phyloP scores from a whole-genome alignment of 2,329 filamentous ascomycete species.

The Fusarium penzigii region DNA sequence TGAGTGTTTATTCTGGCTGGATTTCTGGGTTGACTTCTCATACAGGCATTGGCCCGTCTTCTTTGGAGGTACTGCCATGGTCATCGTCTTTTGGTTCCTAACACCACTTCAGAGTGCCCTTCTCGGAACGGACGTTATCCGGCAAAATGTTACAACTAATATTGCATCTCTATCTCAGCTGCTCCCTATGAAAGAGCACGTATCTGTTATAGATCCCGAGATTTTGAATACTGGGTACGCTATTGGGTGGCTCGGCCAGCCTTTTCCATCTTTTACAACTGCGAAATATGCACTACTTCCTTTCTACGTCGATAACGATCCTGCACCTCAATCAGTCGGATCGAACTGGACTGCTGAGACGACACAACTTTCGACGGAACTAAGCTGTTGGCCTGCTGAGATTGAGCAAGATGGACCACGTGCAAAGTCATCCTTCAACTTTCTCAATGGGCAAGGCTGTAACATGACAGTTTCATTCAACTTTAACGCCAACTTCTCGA shows the following conservation, averaged over 20 bases:
- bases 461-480: constrained; percentile 23
- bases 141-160: not conserved
- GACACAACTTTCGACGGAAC: constrained; percentile 37
- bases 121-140: constrained; percentile 43
- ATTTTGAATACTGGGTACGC: constrained; percentile 48
- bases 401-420: not conserved
- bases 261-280: constrained; percentile 44
- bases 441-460: constrained; percentile 42
- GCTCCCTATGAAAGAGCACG: constrained; percentile 24
- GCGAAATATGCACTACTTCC: constrained; percentile 44
- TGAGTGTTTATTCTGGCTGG: constrained; percentile 16
- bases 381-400: constrained; percentile 40
- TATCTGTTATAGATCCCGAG: constrained; percentile 27
- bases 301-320: constrained; percentile 32
- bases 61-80: constrained; percentile 45
- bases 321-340: not conserved
- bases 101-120: constrained; percentile 59
- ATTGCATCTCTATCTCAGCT: constrained; percentile 17
- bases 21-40: not conserved
- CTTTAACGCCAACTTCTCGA: constrained; percentile 25
- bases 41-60: constrained; percentile 56
- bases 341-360: constrained; percentile 32
- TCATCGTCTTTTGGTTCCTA: constrained; percentile 55
- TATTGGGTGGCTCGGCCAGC: constrained; percentile 47
- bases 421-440: constrained; percentile 18